A percentile compares a stretch with the other conserved stretches of the same genome.
Evolutionary conservation across 192 early-diverging fungal species (phyloP).

Genomic region (Podila epigama): DNA sequence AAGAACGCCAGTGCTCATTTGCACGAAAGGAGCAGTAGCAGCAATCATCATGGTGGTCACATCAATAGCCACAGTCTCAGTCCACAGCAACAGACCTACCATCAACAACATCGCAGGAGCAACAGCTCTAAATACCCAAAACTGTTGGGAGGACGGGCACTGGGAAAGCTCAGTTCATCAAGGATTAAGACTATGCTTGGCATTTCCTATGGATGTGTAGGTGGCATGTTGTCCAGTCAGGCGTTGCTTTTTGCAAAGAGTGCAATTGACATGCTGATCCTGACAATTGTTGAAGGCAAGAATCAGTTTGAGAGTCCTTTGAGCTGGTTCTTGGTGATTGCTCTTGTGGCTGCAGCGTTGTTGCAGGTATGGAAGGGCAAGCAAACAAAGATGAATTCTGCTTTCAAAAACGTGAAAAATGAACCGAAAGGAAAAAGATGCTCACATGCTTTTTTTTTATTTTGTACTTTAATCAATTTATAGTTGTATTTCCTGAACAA

Average conservation of each 20-base stretch:
- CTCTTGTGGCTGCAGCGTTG: conserved; percentile 60
- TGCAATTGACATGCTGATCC: conserved; percentile 73
- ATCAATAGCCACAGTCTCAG: background rate
- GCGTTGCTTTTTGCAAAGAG: conserved; percentile 80
- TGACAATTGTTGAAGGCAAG: conserved; percentile 59
- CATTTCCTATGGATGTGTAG: conserved; percentile 70
- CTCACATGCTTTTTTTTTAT: conserved; percentile 7
- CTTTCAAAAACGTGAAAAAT: background rate
- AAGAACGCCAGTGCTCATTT: conserved; percentile 12
- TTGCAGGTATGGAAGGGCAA: conserved; percentile 55
- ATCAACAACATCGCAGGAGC: background rate
- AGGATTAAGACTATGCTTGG: conserved; percentile 57
- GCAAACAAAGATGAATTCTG: background rate
- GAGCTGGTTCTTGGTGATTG: conserved; percentile 70
- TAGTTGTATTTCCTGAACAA: conserved; percentile 82
- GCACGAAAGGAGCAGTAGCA: background rate
- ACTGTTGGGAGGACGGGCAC: conserved; percentile 4
- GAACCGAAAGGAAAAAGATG: background rate
- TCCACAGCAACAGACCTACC: conserved; percentile 12
- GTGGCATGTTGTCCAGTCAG: conserved; percentile 77
- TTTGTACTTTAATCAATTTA: conserved; percentile 28
- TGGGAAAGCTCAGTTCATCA: conserved; percentile 28
- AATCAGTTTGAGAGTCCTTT: conserved; percentile 77
- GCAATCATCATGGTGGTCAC: background rate
- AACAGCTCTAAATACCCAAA: conserved; percentile 4